Conservation (phyloP, 805 yeast species). For the Cyberlindnera galapagoensis region DNA sequence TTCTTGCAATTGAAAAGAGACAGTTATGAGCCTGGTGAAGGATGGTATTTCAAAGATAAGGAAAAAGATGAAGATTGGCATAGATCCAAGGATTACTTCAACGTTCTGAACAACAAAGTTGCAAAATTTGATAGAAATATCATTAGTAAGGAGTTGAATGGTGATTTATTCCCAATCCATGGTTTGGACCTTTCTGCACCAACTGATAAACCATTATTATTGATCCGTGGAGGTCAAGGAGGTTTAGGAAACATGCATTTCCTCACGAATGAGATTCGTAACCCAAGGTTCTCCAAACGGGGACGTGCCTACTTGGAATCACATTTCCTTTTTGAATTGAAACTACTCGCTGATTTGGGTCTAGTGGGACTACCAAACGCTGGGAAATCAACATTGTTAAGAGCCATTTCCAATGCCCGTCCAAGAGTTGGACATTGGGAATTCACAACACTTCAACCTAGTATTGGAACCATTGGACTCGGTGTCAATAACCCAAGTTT, state of each 20-base stretch:
- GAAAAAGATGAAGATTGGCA: conserved; percentile 58
- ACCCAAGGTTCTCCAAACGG: conserved; percentile 79
- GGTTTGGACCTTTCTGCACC: conserved; percentile 70
- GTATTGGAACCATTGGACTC: conserved; percentile 77
- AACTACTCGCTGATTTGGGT: conserved; percentile 87
- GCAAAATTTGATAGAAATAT: conserved; percentile 55
- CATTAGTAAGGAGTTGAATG: conserved; percentile 47
- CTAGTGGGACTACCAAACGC: conserved; percentile 95
- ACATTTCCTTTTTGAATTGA: conserved; percentile 73
- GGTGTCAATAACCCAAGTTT: conserved; percentile 59
- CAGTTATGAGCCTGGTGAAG: conserved; percentile 62
- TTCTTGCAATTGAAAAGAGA: conserved; percentile 58
- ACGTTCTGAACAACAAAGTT: conserved; percentile 56
- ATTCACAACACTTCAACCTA: conserved; percentile 89
- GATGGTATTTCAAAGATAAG: conserved; percentile 84
- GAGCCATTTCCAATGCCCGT: conserved; percentile 82
- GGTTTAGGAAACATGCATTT: conserved; percentile 98
- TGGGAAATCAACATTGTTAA: conserved; percentile 83
- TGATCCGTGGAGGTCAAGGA: conserved; percentile 84
- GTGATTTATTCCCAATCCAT: conserved; percentile 70
- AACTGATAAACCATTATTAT: conserved; percentile 57
- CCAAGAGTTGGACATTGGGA: conserved; percentile 97
- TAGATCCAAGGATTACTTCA: conserved; percentile 58
- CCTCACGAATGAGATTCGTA: conserved; percentile 72
- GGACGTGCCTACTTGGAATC: conserved; percentile 70